Conservation (phyloP, 148 eudicot genomes). For the Pharnaceum exiguum region DNA sequence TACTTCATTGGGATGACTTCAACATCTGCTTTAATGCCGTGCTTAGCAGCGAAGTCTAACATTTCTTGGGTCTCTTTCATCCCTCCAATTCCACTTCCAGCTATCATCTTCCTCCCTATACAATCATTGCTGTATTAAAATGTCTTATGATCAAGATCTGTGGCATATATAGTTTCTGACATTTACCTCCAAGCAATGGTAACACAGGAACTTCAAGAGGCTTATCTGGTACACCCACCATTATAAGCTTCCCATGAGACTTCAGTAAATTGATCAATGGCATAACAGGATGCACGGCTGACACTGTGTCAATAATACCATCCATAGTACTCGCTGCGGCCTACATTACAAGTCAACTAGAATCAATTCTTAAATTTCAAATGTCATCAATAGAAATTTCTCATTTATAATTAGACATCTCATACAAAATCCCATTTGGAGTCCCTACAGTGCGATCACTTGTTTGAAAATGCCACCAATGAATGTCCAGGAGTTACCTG, state of each 20-base stretch:
- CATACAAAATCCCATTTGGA: no score
- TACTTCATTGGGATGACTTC: conserved; percentile 32
- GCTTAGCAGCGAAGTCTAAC: conserved; percentile 34
- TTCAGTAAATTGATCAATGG: conserved; percentile 27
- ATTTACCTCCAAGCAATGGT: conserved; percentile 22
- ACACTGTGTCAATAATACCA: conserved; percentile 33
- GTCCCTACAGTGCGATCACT: no score
- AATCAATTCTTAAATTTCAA: no score
- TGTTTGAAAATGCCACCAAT: no score
- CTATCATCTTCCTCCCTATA: conserved; percentile 35
- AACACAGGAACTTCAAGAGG: conserved; percentile 28
- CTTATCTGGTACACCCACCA: conserved; percentile 27
- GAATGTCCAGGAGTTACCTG: conserved; percentile 4
- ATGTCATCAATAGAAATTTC: no score
- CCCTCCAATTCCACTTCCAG: conserved; percentile 32
- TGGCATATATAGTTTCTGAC: no score
- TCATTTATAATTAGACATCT: no score
- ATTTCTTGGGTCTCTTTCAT: conserved; percentile 35
- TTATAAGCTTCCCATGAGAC: conserved; percentile 30
- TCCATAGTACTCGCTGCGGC: conserved; percentile 32
- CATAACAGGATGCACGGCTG: conserved; percentile 24
- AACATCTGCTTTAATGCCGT: conserved; percentile 23
- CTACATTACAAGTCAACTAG: no score
- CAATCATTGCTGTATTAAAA: neutral
- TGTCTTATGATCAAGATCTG: neutral